A percentile compares a stretch with the other conserved stretches of the same genome.
Conservation (phyloP, 768 basidiomycete species). For the Kwoniella sp. region DNA sequence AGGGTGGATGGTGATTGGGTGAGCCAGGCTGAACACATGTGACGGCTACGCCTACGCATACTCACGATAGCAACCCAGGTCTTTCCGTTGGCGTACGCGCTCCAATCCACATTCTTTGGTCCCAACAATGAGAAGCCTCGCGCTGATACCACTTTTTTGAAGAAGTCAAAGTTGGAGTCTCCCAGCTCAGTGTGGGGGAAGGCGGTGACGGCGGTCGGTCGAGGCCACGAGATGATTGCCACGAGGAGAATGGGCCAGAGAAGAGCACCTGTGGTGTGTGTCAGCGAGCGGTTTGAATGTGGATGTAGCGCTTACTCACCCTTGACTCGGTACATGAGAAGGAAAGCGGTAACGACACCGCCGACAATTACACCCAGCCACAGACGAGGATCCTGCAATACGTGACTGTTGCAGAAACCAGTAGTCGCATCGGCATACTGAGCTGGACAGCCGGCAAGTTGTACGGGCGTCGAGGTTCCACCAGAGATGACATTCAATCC, state of each 20-base stretch:
- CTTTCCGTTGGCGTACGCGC: constrained; percentile 63
- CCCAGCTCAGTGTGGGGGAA: constrained; percentile 74
- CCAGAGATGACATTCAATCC: constrained; percentile 79
- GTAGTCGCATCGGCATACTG: constrained; percentile 55
- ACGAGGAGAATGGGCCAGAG: constrained; percentile 72
- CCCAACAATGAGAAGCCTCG: constrained; percentile 44
- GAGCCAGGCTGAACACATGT: background rate
- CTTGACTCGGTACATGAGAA: constrained; percentile 82
- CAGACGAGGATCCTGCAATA: constrained; percentile 73
- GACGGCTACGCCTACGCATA: background rate
- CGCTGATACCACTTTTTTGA: constrained; percentile 74
- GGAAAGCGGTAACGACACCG: constrained; percentile 73
- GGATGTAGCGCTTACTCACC: constrained; percentile 59
- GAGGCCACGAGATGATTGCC: constrained; percentile 85
- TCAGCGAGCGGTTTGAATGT: constrained; percentile 1
- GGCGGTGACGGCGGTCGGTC: constrained; percentile 74
- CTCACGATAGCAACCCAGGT: constrained; percentile 77
- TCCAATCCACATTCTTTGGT: constrained; percentile 45
- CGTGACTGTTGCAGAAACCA: constrained; percentile 62
- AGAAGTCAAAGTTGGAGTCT: constrained; percentile 75
- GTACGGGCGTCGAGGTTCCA: constrained; percentile 68
- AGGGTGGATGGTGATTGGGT: too few relatives aligned
- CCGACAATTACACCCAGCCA: constrained; percentile 88
- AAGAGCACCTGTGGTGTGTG: constrained; percentile 61
- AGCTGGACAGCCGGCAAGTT: constrained; percentile 72